Conservation (phyloP, 441 rosid species). For the Cnidoscolus chayamansa region DNA sequence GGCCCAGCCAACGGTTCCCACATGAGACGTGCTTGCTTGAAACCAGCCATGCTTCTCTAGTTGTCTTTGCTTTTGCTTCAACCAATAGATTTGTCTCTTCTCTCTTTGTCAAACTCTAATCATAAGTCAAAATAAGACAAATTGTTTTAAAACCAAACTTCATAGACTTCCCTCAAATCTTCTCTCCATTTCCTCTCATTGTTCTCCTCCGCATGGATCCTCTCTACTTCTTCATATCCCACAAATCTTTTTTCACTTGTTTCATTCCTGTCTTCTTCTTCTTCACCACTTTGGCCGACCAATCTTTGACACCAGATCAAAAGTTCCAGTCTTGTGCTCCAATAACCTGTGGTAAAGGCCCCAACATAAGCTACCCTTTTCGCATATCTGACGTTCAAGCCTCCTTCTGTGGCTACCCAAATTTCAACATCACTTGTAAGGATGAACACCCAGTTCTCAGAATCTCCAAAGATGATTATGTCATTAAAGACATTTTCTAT, state of each 20-base stretch:
- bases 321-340: slow-evolving; percentile 46
- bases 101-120: not conserved
- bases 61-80: not conserved
- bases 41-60: not conserved
- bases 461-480: slow-evolving; percentile 36
- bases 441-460: slow-evolving; percentile 32
- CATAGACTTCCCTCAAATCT: not conserved
- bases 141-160: not conserved
- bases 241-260: not conserved
- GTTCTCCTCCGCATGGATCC: not conserved
- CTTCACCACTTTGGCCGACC: not conserved
- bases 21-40: too few species aligned
- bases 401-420: slow-evolving; percentile 45
- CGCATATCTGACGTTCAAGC: slow-evolving; percentile 32
- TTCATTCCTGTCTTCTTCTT: not conserved
- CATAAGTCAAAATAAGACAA: not conserved
- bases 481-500: slow-evolving; percentile 41
- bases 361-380: slow-evolving; percentile 52
- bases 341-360: slow-evolving; percentile 39
- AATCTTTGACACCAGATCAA: slow-evolving; percentile 25
- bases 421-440: slow-evolving; percentile 42
- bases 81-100: not conserved
- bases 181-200: too few species aligned
- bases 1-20: too few species aligned
- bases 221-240: not conserved